Base-by-base conservation (phyloP, 805 yeast genomes). In the Candida multigemmis region DNA sequence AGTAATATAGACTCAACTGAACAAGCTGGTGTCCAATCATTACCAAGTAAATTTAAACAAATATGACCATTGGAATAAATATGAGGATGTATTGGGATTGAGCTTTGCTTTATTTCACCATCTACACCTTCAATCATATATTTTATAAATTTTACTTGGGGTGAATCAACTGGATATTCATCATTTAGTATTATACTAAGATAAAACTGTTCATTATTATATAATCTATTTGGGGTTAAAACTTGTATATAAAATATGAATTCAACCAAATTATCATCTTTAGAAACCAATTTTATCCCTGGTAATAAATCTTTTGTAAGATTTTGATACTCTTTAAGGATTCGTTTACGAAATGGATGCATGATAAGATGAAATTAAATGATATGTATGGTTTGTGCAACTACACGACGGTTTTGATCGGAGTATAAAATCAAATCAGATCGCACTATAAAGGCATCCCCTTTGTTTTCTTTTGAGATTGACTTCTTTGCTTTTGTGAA, bases 51-150 rank as follows among this genome's bases (percentile, higher is more conserved):
- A 40, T 79, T 73, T 12, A 79, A 53, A 43, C 89, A 79, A n/a
- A 79, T 79, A 40, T 80, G 87, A 2, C 87, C 89, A 41, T 80
- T 80, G 17, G 78, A 66, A 42, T 79, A 79, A 3, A 79, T 61
- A 42, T 79, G 89, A 0, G 89, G 89, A 42, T 79, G 86, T 3
- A 77, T 39, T 1, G 89, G 89, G 3, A 79, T 65, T 8, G 26
- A 21, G 12, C 26, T 25, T 19, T 38, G 20, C 19, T 25, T 25
- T 26, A 30, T 32, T 5, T 21, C 34, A 2, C 38, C 40, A 5
- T 27, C 14, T 6, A 25, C 20, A 12, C 7, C 17, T 6, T 19
- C 10, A 9, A 16, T 22, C 12, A 25, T 25, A 22, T 29, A 28
- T 4, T 24, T 37, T n/a, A 70, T 42, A 41, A 77, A 77, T 33